phyloP scores from a whole-genome alignment of 257 asterid genomes.

The Plantago elongata region DNA sequence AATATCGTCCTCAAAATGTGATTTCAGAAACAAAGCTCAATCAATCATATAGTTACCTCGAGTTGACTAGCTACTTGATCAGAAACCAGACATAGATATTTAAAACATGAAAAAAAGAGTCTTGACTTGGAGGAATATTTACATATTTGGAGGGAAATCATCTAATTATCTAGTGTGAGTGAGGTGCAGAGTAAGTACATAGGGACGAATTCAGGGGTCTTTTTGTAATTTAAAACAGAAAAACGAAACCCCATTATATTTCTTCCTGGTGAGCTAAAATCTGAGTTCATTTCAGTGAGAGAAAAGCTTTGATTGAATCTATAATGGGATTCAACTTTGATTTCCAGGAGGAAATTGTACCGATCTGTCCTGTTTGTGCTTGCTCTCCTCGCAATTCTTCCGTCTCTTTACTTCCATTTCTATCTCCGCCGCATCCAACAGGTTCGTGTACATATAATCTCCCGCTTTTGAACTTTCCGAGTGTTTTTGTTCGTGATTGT shows the following conservation, averaged over 20 bases:
- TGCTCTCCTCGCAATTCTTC: slow-evolving; percentile 62
- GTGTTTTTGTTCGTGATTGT: too few relatives aligned
- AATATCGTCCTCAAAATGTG: too few relatives aligned
- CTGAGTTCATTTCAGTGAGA: slow-evolving; percentile 40
- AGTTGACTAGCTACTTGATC: too few relatives aligned
- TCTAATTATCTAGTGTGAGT: slow-evolving; percentile 11
- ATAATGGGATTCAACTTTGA: neutral
- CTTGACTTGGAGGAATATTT: too few relatives aligned
- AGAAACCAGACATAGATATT: too few relatives aligned
- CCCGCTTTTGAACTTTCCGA: too few relatives aligned
- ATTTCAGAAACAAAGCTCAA: too few relatives aligned
- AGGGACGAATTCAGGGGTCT: neutral
- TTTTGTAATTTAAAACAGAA: neutral
- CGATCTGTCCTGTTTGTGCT: slow-evolving; percentile 56
- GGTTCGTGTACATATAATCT: slow-evolving; percentile 23
- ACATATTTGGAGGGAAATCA: slow-evolving; percentile 26
- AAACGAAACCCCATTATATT: neutral
- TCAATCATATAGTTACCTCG: too few relatives aligned
- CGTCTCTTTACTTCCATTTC: slow-evolving; percentile 88
- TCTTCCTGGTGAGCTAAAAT: slow-evolving; percentile 41
- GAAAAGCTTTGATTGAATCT: neutral
- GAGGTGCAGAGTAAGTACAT: neutral
- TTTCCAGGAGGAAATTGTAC: slow-evolving; percentile 43
- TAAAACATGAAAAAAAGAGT: too few relatives aligned
- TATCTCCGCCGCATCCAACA: slow-evolving; percentile 74